Conservation (phyloP, 2,329 filamentous ascomycete genomes). For the Saccharata proteae region DNA sequence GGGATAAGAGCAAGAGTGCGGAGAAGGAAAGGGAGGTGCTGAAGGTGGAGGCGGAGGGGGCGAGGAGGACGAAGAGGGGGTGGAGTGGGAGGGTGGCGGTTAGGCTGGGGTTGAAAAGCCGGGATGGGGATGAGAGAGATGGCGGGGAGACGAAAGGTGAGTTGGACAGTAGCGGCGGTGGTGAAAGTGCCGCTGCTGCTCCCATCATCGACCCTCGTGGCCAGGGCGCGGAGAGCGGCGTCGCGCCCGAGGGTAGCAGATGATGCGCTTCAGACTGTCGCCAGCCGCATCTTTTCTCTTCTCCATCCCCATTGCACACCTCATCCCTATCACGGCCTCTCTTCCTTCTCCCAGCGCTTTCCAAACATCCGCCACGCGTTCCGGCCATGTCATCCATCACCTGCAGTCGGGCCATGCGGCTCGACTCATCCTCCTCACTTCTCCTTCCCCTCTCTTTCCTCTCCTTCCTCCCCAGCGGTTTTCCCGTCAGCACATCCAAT, state of each 20-base stretch:
- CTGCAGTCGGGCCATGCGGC: too few relatives aligned
- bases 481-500: too few relatives aligned
- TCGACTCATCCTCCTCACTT: too few relatives aligned
- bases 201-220: constrained; percentile 20
- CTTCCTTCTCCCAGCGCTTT: too few relatives aligned
- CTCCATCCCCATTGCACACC: neutral
- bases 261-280: too few relatives aligned
- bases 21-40: constrained; percentile 47
- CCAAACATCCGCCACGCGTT: too few relatives aligned
- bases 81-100: constrained; percentile 18
- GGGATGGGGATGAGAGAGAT: constrained; percentile 12
- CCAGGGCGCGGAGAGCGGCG: constrained; percentile 23
- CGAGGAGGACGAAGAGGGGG: constrained; percentile 23
- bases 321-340: too few relatives aligned
- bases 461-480: too few relatives aligned
- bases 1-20: constrained; percentile 49
- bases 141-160: constrained; percentile 11
- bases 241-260: constrained; percentile 19
- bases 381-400: too few relatives aligned
- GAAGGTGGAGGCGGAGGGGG: constrained; percentile 33
- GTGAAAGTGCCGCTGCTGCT: constrained; percentile 17
- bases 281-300: neutral
- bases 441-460: too few relatives aligned
- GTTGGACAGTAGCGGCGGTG: constrained; percentile 10
- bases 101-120: constrained; percentile 16